A percentile compares a stretch with the other conserved stretches of the same genome.
Evolutionary conservation across 2,329 filamentous ascomycete genomes (phyloP).

Genomic region (Rutstroemia sp.): DNA sequence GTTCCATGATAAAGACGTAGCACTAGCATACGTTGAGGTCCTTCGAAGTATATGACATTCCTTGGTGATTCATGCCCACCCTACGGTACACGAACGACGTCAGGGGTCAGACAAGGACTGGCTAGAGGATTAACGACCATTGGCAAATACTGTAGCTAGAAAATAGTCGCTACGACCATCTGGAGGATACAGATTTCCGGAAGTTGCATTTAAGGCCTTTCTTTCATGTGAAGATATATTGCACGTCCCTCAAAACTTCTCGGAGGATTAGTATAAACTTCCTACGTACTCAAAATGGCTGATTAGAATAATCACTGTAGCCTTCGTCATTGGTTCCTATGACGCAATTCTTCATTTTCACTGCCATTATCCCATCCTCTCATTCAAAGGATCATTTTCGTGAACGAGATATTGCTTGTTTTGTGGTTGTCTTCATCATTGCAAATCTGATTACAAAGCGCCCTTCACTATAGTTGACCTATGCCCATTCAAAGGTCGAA

Average conservation of each 20-base stretch:
- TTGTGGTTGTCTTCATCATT: slow-evolving; percentile 31
- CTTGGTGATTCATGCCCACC: no score
- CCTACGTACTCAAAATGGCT: neutral
- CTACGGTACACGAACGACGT: no score
- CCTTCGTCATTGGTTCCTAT: neutral
- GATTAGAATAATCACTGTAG: neutral
- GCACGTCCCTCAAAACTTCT: neutral
- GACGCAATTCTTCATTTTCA: neutral
- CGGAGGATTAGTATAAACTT: neutral
- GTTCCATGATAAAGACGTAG: no score
- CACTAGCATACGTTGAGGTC: no score
- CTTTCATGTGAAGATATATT: neutral
- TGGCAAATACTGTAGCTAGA: no score
- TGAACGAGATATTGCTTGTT: slow-evolving; percentile 16
- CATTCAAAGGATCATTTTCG: neutral
- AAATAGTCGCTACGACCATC: no score
- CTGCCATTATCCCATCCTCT: slow-evolving; percentile 3
- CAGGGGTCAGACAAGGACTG: no score
- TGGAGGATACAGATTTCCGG: no score
- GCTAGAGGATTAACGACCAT: no score
- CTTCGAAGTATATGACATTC: no score
- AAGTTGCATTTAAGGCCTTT: no score
- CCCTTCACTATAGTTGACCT: slow-evolving; percentile 42
- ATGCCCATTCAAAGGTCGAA: slow-evolving; percentile 53
- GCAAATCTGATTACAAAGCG: slow-evolving; percentile 33